Conservation (phyloP, 768 basidiomycete genomes). For the Phylloporus arenicola region DNA sequence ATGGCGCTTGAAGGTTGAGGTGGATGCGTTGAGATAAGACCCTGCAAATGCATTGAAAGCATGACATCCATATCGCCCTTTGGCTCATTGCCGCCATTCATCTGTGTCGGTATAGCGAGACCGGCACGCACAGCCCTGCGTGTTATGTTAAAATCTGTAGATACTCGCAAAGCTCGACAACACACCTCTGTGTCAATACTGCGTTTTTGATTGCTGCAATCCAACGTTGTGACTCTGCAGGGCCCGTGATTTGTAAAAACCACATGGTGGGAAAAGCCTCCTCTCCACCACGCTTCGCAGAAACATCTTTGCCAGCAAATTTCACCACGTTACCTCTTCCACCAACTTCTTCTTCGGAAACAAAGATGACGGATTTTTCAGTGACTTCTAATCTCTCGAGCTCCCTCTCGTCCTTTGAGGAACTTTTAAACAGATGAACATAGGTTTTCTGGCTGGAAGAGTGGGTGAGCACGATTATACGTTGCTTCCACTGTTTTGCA, state of each 20-base stretch:
- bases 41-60: constrained; percentile 71
- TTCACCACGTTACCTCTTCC: constrained; percentile 54
- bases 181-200: constrained; percentile 65
- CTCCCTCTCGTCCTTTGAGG: constrained; percentile 56
- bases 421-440: constrained; percentile 69
- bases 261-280: constrained; percentile 32
- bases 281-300: constrained; percentile 32
- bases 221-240: constrained; percentile 66
- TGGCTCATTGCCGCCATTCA: constrained; percentile 49
- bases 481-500: constrained; percentile 65
- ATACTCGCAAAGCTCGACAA: not conserved
- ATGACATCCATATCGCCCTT: constrained; percentile 81
- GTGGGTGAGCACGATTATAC: constrained; percentile 55
- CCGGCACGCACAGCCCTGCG: constrained; percentile 65
- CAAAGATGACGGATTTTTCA: constrained; percentile 70
- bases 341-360: constrained; percentile 52
- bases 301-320: constrained; percentile 60
- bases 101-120: constrained; percentile 43
- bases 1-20: constrained; percentile 7
- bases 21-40: constrained; percentile 36
- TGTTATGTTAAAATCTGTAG: not conserved
- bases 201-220: constrained; percentile 68
- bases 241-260: constrained; percentile 62
- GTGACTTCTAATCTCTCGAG: constrained; percentile 72
- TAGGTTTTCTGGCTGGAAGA: constrained; percentile 38